A percentile compares a stretch with the other conserved stretches of the same genome.
Conservation (phyloP, 345 rosid species). For the Erodium maritimum region DNA sequence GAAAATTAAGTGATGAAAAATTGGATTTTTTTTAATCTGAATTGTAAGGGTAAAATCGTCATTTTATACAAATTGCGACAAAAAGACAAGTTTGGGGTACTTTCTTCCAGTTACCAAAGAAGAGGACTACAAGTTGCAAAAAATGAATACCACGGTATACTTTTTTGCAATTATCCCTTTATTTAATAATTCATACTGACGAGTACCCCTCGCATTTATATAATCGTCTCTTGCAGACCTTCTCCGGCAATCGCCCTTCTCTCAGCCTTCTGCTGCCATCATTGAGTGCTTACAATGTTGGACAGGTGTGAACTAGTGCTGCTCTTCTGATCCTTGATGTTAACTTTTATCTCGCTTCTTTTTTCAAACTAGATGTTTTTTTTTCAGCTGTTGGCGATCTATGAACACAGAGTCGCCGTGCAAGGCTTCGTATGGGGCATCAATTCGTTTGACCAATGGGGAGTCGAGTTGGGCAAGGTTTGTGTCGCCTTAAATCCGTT, state of each 20-base stretch:
- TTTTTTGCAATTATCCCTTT: no score
- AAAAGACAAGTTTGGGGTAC: no score
- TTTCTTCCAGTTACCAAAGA: no score
- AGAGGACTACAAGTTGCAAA: no score
- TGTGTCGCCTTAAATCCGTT: background rate
- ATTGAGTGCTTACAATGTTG: constrained; percentile 62
- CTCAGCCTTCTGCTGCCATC: constrained; percentile 81
- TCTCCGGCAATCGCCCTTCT: constrained; percentile 87
- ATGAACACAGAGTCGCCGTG: constrained; percentile 90
- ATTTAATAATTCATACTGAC: constrained; percentile 1
- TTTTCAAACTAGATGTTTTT: background rate
- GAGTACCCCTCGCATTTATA: background rate
- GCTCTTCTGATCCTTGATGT: background rate
- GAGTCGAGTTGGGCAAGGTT: constrained; percentile 98
- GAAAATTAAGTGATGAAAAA: no score
- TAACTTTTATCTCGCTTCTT: background rate
- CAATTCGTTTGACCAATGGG: constrained; percentile 99
- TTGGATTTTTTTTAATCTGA: no score
- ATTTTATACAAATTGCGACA: no score
- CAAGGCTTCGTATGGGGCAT: constrained; percentile 96
- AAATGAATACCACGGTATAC: no score
- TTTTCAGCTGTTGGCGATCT: constrained; percentile 71
- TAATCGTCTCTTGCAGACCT: constrained; percentile 38
- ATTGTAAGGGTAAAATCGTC: no score
- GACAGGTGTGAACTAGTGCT: constrained; percentile 45